Base-by-base conservation (phyloP, 1,284 basidiomycete genomes). In the Thelephora terrestris region DNA sequence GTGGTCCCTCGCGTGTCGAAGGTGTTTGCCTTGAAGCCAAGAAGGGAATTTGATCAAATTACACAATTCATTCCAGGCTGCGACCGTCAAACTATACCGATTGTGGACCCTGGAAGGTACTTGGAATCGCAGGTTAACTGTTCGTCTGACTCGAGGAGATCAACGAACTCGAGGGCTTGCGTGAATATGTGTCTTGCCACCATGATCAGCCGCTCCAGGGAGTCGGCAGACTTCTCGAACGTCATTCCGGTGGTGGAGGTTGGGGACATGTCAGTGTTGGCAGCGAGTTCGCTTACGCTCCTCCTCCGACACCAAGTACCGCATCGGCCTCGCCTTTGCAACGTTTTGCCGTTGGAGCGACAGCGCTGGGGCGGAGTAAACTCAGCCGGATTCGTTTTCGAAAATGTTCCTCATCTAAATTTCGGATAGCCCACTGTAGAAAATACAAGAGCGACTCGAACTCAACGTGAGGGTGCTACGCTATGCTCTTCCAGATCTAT, bases 1-100 rank as follows among this genome's bases (percentile, higher is more conserved):
- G 59, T 90, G 87, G 58, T 90, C 87, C 49, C 81, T 73, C 24
- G 85, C 85, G 69, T 90, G 87, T 43, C 87, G 78, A 35, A 90
- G 64, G 60, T 90, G 86, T 65, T 90, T 90, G 45, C 86, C 86
- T 89, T 51, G 17, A 24, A 20, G 35, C 48, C 29, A 45, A 46
- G 37, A 32, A 50, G 10, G 45, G 20, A 48, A 45, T 17, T 10
- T 32, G 12, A 25, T 21, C 20, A 47, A 12, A 44, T n/a, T 36
- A 50, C 51, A 40, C 27, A 14, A 14, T 32, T 12, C 12, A 6
- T 3, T 12, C 29, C 29, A 32, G 29, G n/a, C 3, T 40, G 38
- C n/a, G 39, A 23, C 12, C 34, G 34, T 43, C 35, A 46, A 40
- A 39, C 55, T 58, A 48, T 62, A 86, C 86, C 86, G 50, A 90